Percentiles rank a stretch among this genome's conserved stretches.
Conservation (phyloP, 331 rosid species). For the Prunus yedoensis region DNA sequence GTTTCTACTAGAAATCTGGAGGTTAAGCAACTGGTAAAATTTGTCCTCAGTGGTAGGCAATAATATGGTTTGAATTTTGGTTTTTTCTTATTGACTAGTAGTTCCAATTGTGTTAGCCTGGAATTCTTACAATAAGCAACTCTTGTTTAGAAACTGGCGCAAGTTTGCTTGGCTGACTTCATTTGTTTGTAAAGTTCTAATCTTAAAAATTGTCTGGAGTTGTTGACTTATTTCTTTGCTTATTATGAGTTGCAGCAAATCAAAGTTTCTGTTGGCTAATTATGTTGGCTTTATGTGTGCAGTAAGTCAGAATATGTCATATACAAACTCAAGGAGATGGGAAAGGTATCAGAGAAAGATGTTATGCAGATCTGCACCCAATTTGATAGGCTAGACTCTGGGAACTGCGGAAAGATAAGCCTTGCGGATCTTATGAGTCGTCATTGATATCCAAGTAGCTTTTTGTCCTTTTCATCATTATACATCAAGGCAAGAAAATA, state of each 20-base stretch:
- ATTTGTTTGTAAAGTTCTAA: background rate
- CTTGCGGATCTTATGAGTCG: constrained; percentile 75
- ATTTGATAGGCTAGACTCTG: constrained; percentile 73
- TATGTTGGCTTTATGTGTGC: constrained; percentile 29
- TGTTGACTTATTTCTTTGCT: background rate
- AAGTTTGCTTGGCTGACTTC: background rate
- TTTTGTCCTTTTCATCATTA: background rate
- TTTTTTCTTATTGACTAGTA: background rate
- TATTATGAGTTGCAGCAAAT: background rate
- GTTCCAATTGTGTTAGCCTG: background rate
- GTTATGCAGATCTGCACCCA: constrained; percentile 63
- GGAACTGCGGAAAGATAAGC: constrained; percentile 83
- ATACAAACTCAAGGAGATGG: constrained; percentile 98
- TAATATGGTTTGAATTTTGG: background rate
- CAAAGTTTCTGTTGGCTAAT: constrained; percentile 8
- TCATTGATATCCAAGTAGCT: constrained; percentile 23
- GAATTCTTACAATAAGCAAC: background rate
- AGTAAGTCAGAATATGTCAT: constrained; percentile 91
- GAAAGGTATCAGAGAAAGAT: constrained; percentile 80
- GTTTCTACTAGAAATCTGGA: constrained; percentile 5
- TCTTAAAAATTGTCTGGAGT: background rate
- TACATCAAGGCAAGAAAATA: background rate
- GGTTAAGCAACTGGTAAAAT: background rate
- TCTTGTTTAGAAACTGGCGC: background rate
- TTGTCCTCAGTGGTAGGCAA: constrained; percentile 4